Base-by-base conservation (phyloP, 352 stramenopile genomes). In the Pythium dissimile region DNA sequence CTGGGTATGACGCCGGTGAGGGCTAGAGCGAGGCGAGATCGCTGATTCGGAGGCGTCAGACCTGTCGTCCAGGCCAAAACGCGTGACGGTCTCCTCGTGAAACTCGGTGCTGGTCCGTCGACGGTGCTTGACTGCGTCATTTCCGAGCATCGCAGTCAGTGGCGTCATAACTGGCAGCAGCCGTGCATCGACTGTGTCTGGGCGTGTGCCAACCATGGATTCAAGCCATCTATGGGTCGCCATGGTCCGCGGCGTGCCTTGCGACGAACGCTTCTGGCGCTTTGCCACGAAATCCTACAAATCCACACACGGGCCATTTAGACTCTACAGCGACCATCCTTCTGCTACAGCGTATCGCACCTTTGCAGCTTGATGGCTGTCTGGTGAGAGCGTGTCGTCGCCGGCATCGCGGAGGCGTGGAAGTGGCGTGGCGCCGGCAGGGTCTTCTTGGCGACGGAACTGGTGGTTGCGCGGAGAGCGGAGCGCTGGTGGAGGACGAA, bases 151-250 rank as follows among this genome's bases (percentile, higher is more conserved):
- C 27, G 24, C 28, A 15, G 49, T 32, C 3, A 5, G 9, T 45
- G 23, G 5, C 3, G 24, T 27, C 1, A 12, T 23, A 10, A 26
- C 2, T 49, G 12, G 10, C 2, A 4, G 7, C 11, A 26, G 0
- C 6, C 15, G 13, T 24, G 39, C 37, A 20, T 47, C 20, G 20
- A 6, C 1, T 18, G 18, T 12, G 5, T 23, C 27, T 52, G n/a
- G 42, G 5, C 18, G 23, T 28, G 32, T 34, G 24, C 48, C 41
- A n/a, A 39, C 73, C 44, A 86, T 59, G 5, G 77, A 83, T 51
- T 78, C 74, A 16, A 89, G 69, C 79, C 79, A 89, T 21, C 75
- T 66, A 50, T 86, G 76, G 0, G 79, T 89, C 3, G 79, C 79
- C 57, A 84, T 72, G 1, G 79, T 89, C 11, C 79, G 72, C 0